Evolutionary conservation across 768 basidiomycete species (phyloP).

Genomic region (Auricularia sp.): DNA sequence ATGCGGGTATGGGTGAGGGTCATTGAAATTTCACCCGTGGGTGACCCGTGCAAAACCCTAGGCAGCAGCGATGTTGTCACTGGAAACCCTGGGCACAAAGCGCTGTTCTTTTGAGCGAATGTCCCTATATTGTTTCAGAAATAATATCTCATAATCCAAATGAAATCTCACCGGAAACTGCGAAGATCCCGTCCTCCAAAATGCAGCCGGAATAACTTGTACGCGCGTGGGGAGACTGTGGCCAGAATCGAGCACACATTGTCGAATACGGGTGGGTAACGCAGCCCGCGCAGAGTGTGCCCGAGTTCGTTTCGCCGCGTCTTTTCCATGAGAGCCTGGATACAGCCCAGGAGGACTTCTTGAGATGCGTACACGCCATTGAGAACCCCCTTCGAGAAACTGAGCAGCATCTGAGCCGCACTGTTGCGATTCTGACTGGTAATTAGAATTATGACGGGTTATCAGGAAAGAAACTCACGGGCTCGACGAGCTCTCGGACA

Average conservation of each 20-base stretch:
- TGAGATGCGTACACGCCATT: conserved; percentile 12
- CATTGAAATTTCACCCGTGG: neutral
- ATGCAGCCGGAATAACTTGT: conserved; percentile 10
- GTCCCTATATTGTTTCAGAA: too few species aligned
- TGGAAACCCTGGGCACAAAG: too few species aligned
- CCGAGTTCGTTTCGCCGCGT: conserved; percentile 8
- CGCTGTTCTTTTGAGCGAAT: too few species aligned
- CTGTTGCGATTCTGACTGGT: neutral
- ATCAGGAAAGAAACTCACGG: conserved; percentile 4
- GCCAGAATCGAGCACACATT: conserved; percentile 14
- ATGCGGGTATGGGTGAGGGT: neutral
- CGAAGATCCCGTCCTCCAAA: conserved; percentile 14
- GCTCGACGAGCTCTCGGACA: conserved; percentile 13
- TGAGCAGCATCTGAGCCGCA: neutral
- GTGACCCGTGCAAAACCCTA: conserved; percentile 4
- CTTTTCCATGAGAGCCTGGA: conserved; percentile 13
- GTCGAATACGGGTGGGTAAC: conserved; percentile 9
- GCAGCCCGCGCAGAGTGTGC: conserved; percentile 12
- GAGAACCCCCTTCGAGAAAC: conserved; percentile 15
- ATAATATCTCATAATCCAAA: too few species aligned
- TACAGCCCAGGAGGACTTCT: conserved; percentile 13
- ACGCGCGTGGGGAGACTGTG: conserved; percentile 10
- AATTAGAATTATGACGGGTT: neutral
- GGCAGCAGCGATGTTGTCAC: neutral
- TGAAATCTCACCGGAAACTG: conserved; percentile 7